phyloP scores from a whole-genome alignment of 495 filamentous ascomycete genomes.

The Patellaria atrata region DNA sequence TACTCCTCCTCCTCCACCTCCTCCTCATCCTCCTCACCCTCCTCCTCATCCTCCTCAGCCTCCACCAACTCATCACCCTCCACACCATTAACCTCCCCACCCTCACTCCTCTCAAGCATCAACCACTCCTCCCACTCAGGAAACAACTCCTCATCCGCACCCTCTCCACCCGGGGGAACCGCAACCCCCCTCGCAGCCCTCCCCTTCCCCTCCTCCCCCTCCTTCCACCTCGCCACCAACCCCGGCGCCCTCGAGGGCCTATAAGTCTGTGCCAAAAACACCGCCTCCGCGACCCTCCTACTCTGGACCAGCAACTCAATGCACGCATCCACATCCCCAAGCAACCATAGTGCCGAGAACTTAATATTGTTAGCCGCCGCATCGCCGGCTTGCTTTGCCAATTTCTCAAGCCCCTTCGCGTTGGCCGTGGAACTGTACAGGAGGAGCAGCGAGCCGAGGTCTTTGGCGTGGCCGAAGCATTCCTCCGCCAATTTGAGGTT shows the following conservation, averaged over 20 bases:
- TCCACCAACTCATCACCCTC: constrained; percentile 12
- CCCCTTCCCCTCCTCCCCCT: constrained; percentile 55
- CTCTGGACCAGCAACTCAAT: constrained; percentile 68
- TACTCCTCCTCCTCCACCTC: constrained; percentile 18
- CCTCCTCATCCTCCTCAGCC: constrained; percentile 10
- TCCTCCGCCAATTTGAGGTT: constrained; percentile 76
- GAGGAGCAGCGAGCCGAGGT: constrained; percentile 76
- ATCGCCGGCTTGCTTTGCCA: constrained; percentile 58
- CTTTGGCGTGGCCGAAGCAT: constrained; percentile 81
- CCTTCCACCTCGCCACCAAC: constrained; percentile 68
- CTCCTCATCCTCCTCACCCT: constrained; percentile 10
- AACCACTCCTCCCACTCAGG: constrained; percentile 91
- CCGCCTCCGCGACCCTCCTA: constrained; percentile 66
- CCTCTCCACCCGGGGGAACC: constrained; percentile 48
- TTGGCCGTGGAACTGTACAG: constrained; percentile 72
- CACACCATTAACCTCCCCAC: constrained; percentile 19
- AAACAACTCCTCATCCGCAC: constrained; percentile 80
- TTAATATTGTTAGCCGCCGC: constrained; percentile 79
- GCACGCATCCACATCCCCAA: constrained; percentile 69
- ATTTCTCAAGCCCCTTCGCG: constrained; percentile 50
- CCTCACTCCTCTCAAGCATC: constrained; percentile 58
- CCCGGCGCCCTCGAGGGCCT: constrained; percentile 60
- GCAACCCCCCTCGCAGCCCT: constrained; percentile 72
- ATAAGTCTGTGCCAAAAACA: constrained; percentile 87
- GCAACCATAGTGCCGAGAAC: constrained; percentile 79